A percentile compares a stretch with the other conserved stretches of the same genome.
phyloP scores from a whole-genome alignment of 2,329 filamentous ascomycete genomes.

The Monilinia vaccinii-corymbosi region DNA sequence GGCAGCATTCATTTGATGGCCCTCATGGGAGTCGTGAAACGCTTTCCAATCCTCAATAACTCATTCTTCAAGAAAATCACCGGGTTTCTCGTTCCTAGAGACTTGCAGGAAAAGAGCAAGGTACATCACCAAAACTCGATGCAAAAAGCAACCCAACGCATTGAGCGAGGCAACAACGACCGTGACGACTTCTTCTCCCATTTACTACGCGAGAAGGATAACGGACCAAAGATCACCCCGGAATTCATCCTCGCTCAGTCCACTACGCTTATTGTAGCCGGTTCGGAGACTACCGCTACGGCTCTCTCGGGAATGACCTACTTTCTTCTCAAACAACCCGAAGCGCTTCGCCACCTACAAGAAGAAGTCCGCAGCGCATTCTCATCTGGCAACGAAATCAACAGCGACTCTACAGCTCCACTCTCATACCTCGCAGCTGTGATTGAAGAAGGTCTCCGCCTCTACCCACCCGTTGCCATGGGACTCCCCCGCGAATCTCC shows the following conservation, averaged over 20 bases:
- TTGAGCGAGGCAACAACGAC: constrained; percentile 1
- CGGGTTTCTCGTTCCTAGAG: neutral
- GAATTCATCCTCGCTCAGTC: constrained; percentile 1
- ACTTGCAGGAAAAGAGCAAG: neutral
- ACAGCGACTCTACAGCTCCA: neutral
- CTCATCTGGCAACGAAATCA: neutral
- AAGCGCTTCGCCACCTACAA: neutral
- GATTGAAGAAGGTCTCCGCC: constrained; percentile 9
- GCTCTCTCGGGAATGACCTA: neutral
- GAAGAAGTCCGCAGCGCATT: neutral
- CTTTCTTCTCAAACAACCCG: neutral
- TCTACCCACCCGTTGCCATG: constrained; percentile 2
- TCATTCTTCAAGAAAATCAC: neutral
- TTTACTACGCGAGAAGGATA: neutral
- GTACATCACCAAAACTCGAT: neutral
- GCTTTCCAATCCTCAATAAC: neutral
- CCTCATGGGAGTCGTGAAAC: neutral
- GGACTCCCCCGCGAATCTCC: constrained; percentile 5
- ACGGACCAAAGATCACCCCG: constrained; percentile 5
- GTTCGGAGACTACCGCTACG: constrained; percentile 5
- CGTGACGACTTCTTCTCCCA: constrained; percentile 10
- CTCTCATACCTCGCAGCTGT: constrained; percentile 4
- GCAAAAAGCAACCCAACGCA: constrained; percentile 3
- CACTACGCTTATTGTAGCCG: constrained; percentile 5
- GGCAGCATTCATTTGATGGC: neutral